Conservation (phyloP, 164 flowering plant species). For the Berberis vulgaris region DNA sequence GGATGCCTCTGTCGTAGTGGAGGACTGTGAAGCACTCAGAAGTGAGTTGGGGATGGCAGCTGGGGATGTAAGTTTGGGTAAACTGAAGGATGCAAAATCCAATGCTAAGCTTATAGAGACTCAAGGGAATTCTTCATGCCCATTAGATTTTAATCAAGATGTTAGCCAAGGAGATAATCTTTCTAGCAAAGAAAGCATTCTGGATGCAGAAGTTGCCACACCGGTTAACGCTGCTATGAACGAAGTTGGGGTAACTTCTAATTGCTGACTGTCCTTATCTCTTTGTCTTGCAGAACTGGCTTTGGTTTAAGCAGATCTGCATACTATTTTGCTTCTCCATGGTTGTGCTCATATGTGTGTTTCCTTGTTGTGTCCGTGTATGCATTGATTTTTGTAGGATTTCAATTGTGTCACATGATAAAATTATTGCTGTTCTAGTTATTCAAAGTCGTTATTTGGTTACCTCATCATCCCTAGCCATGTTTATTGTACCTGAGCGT, state of each 20-base stretch:
- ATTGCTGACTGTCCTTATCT: neutral
- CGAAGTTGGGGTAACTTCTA: conserved; percentile 41
- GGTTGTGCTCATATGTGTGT: too few relatives aligned
- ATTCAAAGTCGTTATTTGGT: too few relatives aligned
- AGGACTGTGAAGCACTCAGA: conserved; percentile 8
- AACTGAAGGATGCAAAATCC: conserved; percentile 16
- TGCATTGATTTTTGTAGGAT: too few relatives aligned
- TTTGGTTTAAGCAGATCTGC: too few relatives aligned
- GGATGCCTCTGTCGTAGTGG: conserved; percentile 14
- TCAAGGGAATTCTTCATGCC: conserved; percentile 18
- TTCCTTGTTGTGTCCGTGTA: too few relatives aligned
- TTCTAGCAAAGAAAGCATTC: neutral
- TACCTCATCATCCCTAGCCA: too few relatives aligned
- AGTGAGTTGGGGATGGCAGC: conserved; percentile 13
- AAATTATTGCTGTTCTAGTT: too few relatives aligned
- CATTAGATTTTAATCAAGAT: conserved; percentile 14
- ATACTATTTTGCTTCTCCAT: too few relatives aligned
- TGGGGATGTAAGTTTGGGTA: conserved; percentile 12
- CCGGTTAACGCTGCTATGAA: conserved; percentile 15
- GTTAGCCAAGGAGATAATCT: too few relatives aligned
- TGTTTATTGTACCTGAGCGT: too few relatives aligned
- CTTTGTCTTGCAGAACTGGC: too few relatives aligned
- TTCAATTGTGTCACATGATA: too few relatives aligned
- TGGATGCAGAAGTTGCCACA: conserved; percentile 11
- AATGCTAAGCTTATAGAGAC: conserved; percentile 9